phyloP scores from a whole-genome alignment of 331 rosid species.

The Prunus yedoensis region DNA sequence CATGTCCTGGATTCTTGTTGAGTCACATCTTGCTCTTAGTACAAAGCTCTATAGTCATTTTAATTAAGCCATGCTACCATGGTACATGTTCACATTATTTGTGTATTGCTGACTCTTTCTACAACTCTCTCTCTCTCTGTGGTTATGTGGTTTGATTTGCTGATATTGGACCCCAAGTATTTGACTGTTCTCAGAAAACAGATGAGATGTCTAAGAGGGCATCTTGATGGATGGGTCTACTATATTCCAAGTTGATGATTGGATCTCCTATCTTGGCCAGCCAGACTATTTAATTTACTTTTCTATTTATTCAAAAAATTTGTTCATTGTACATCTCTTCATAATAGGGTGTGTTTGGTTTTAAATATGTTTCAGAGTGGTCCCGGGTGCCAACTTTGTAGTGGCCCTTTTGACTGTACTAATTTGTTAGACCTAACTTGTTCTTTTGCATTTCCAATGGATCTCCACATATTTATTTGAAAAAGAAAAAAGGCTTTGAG shows the following conservation, averaged over 20 bases:
- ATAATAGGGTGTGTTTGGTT: background rate
- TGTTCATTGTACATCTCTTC: background rate
- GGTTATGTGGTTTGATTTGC: background rate
- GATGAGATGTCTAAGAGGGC: background rate
- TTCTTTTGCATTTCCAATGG: background rate
- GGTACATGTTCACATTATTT: background rate
- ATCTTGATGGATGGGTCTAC: conserved; percentile 3
- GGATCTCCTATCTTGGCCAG: background rate
- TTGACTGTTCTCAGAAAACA: background rate
- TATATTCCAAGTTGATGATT: background rate
- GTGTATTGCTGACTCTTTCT: background rate
- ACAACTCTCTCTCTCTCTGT: background rate
- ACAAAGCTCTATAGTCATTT: background rate
- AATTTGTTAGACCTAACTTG: background rate
- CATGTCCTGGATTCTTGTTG: background rate
- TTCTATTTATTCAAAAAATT: background rate
- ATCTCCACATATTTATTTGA: no score
- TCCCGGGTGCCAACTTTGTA: no score
- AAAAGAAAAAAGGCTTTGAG: background rate
- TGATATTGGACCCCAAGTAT: background rate
- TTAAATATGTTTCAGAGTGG: background rate
- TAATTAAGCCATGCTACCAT: background rate
- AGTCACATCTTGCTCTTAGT: background rate
- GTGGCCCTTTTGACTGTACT: background rate
- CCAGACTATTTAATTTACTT: background rate